Evolutionary conservation across 306 rosid species (phyloP), one percentile per base, ranked within the genome.

Genomic region (Abrus pulchellus): DNA sequence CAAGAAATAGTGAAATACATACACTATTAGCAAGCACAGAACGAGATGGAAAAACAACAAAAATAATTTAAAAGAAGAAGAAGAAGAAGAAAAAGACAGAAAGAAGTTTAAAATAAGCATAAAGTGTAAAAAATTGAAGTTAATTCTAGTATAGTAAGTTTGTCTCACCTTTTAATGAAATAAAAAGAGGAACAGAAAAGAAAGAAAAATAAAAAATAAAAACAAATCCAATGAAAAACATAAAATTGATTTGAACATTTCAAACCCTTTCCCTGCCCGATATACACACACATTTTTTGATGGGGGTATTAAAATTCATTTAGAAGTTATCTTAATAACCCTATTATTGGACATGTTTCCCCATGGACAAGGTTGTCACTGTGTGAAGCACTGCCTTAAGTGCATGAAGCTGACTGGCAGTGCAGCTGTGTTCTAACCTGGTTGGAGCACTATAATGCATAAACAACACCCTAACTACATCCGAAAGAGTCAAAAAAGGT

Each of bases 291-390:
- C 45, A 48, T 32, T 41, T 9, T 40, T 4, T 20, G 20, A 20
- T 20, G 20, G 20, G 20, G 20, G 7, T 44, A 5, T 44, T 44
- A 5, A 44, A 5, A 4, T 6, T 60, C 33, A 34, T 11, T 32
- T 61, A 59, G 14, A 59, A 30, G 6, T 59, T 6, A 7, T 61
- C 4, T 4, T 12, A 20, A 4, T 61, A 61, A 61, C 32, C 41
- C 67, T 60, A 33, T 32, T 61, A 61, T 61, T 33, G 43, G 65
- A 56, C 34, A 56, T 56, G 33, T 14, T 59, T 59, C 20, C 20
- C 14, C 41, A 10, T 59, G 66, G 27, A 33, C 45, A 11, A 11
- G 28, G 27, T 9, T 61, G 41, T 11, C 20, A 20, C 20, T 1
- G 29, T 20, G 36, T 56, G 62, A 28, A 20, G 20, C 20, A 20